These are phyloP conservation scores for Dendrobium chrysotoxum DNA, from an alignment of 106 monocot species.

Conservation along the genomic window DNA sequence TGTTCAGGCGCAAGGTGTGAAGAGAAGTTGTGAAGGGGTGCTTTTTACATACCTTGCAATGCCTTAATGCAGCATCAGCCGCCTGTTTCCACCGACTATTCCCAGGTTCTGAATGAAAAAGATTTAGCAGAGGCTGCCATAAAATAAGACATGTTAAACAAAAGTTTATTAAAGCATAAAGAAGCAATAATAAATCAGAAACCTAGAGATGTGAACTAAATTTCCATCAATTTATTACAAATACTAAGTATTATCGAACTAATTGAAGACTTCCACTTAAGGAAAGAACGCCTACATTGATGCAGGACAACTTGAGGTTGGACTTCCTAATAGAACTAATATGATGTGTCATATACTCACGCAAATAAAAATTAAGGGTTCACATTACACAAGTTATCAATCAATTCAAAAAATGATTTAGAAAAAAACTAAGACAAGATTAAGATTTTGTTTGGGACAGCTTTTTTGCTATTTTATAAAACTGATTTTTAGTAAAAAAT, in stretches of 20 bases:
- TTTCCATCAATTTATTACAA: neutral
- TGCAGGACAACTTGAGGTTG: too few species aligned
- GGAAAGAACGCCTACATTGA: too few species aligned
- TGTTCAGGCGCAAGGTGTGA: neutral
- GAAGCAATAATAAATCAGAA: conserved; percentile 1
- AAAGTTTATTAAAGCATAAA: neutral
- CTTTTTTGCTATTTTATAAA: too few species aligned
- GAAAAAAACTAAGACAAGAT: too few species aligned
- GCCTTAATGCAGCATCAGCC: conserved; percentile 71
- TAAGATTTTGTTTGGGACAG: too few species aligned
- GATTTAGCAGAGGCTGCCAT: conserved; percentile 74
- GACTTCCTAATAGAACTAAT: too few species aligned
- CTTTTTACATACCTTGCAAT: conserved; percentile 60
- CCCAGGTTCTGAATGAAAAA: conserved; percentile 96
- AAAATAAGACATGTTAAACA: conserved; percentile 7
- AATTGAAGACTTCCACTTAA: neutral
- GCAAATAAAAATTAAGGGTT: too few species aligned
- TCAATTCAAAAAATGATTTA: too few species aligned
- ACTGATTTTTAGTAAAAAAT: too few species aligned
- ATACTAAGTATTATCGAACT: neutral
- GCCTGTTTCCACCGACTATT: conserved; percentile 93
- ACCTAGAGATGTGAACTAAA: neutral
- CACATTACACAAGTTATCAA: too few species aligned
- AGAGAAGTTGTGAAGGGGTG: neutral
- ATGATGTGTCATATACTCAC: too few species aligned